These are phyloP conservation scores for Fusarium sp. DNA, from an alignment of 2,329 filamentous ascomycete genomes.

Conservation along the genomic window DNA sequence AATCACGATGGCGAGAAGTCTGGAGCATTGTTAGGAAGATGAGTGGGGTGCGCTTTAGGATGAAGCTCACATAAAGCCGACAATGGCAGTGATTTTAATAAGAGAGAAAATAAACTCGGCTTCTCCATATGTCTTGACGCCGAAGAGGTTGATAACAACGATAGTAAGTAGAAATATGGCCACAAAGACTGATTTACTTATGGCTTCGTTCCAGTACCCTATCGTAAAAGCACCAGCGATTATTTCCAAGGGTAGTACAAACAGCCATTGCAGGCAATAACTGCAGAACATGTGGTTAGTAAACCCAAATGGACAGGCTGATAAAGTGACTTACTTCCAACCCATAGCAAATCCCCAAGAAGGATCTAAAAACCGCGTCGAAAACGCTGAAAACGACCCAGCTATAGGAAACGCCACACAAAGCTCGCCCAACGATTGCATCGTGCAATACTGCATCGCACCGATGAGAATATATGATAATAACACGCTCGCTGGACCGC, in stretches of 20 bases:
- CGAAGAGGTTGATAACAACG: slow-evolving; percentile 85
- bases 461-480: slow-evolving; percentile 83
- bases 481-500: slow-evolving; percentile 81
- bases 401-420: slow-evolving; percentile 91
- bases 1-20: slow-evolving; percentile 85
- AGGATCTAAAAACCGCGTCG: slow-evolving; percentile 92
- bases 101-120: slow-evolving; percentile 89
- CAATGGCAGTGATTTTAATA: slow-evolving; percentile 85
- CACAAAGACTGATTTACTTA: slow-evolving; percentile 81
- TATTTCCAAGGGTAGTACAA: slow-evolving; percentile 85
- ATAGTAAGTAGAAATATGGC: slow-evolving; percentile 82
- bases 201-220: slow-evolving; percentile 75
- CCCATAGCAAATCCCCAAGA: slow-evolving; percentile 97
- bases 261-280: slow-evolving; percentile 89
- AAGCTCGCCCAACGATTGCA: slow-evolving; percentile 91
- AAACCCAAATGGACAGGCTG: no score
- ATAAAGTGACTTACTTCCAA: no score
- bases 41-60: slow-evolving; percentile 41
- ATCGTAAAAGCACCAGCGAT: slow-evolving; percentile 88
- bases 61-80: slow-evolving; percentile 81
- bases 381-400: slow-evolving; percentile 92
- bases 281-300: no score
- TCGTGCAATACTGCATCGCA: slow-evolving; percentile 89
- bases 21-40: slow-evolving; percentile 47
- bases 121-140: slow-evolving; percentile 88